A percentile compares a stretch with the other conserved stretches of the same genome.
phyloP scores from a whole-genome alignment of 352 stramenopile genomes.

The Globisporangium okanoganense region DNA sequence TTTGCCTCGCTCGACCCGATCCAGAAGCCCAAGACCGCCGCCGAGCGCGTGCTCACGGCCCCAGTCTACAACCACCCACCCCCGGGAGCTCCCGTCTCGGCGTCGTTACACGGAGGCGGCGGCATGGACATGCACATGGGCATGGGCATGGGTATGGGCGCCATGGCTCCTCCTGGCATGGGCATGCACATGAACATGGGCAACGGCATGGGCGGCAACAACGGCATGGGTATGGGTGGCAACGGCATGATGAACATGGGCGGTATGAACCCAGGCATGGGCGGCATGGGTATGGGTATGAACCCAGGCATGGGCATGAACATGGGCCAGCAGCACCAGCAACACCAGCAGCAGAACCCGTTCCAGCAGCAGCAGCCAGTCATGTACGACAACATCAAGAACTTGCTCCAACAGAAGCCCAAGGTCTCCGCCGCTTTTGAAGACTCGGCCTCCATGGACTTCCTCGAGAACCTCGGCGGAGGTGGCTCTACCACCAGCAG shows the following conservation, averaged over 20 bases:
- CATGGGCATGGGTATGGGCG: slow-evolving; percentile 1
- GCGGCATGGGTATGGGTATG: slow-evolving; percentile 23
- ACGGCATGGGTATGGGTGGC: slow-evolving; percentile 23
- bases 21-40: slow-evolving; percentile 56
- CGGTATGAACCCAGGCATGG: slow-evolving; percentile 6
- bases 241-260: slow-evolving; percentile 22
- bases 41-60: slow-evolving; percentile 27
- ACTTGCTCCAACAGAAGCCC: slow-evolving; percentile 71
- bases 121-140: slow-evolving; percentile 21
- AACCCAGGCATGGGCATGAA: slow-evolving; percentile 20
- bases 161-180: slow-evolving; percentile 1
- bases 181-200: slow-evolving; percentile 11
- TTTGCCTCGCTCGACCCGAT: slow-evolving; percentile 78
- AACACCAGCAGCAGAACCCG: slow-evolving; percentile 28
- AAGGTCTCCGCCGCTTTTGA: slow-evolving; percentile 30
- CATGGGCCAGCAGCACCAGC: slow-evolving; percentile 22
- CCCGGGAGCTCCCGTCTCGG: slow-evolving; percentile 27
- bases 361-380: slow-evolving; percentile 39
- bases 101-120: slow-evolving; percentile 23
- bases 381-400: slow-evolving; percentile 86
- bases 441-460: slow-evolving; percentile 58
- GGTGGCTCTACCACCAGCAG: slow-evolving; percentile 2
- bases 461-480: slow-evolving; percentile 54
- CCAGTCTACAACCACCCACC: slow-evolving; percentile 15
- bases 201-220: slow-evolving; percentile 19